phyloP scores from a whole-genome alignment of 495 filamentous ascomycete genomes.

The Podospora pseudoanserina region DNA sequence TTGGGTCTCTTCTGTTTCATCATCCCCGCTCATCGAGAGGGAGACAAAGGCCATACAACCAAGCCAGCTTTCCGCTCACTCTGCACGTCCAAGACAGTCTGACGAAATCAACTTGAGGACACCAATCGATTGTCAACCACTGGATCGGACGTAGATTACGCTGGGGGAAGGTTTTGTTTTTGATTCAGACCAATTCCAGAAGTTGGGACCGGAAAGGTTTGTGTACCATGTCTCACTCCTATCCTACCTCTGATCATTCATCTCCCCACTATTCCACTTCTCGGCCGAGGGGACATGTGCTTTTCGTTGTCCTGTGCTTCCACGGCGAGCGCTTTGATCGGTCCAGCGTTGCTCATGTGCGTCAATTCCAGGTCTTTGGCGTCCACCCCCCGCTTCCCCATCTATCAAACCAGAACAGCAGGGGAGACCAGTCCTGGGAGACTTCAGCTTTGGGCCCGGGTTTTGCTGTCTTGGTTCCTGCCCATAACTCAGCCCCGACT shows the following conservation, averaged over 20 bases:
- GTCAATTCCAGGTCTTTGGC: background rate
- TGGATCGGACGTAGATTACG: background rate
- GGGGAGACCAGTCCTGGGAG: background rate
- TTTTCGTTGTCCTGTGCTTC: background rate
- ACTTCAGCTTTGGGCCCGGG: background rate
- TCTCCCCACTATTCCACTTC: background rate
- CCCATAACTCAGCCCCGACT: background rate
- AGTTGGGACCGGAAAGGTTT: background rate
- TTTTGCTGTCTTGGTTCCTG: background rate
- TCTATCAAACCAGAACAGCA: background rate
- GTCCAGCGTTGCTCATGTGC: background rate
- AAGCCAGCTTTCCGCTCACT: background rate
- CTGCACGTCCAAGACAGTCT: background rate
- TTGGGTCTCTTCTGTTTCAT: slow-evolving; percentile 3
- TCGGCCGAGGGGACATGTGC: background rate
- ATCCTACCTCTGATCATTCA: background rate
- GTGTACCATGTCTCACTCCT: background rate
- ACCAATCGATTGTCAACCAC: background rate
- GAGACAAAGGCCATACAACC: background rate
- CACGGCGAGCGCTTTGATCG: background rate
- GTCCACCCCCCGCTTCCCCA: background rate
- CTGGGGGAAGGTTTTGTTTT: background rate
- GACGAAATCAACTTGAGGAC: background rate
- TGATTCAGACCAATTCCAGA: background rate
- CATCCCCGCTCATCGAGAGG: background rate